Conservation (phyloP, 2,329 filamentous ascomycete species). For the Neophaeococcomyces aloes region DNA sequence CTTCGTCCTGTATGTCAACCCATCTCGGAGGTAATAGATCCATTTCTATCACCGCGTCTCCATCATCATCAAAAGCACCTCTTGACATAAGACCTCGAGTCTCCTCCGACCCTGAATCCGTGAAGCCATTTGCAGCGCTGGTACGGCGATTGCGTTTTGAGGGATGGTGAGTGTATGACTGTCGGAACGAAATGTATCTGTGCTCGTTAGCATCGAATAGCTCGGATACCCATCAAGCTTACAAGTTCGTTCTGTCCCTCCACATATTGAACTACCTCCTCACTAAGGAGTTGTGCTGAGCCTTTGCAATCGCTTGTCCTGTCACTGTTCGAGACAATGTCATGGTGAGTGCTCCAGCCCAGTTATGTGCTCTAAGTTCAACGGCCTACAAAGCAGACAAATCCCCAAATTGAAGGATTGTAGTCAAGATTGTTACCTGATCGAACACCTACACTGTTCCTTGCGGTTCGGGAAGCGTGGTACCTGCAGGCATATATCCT, state of each 20-base stretch:
- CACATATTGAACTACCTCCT: slow-evolving; percentile 64
- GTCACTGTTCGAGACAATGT: neutral
- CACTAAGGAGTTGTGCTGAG: neutral
- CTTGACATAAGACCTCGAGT: slow-evolving; percentile 75
- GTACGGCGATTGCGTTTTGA: slow-evolving; percentile 68
- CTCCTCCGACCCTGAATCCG: slow-evolving; percentile 54
- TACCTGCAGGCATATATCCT: too few relatives aligned
- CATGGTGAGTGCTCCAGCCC: neutral
- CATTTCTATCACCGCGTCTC: slow-evolving; percentile 96
- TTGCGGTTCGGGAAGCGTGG: too few relatives aligned
- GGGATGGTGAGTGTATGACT: slow-evolving; percentile 94
- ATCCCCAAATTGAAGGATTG: too few relatives aligned
- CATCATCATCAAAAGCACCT: slow-evolving; percentile 69
- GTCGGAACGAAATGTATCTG: slow-evolving; percentile 97
- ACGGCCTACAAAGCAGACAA: too few relatives aligned
- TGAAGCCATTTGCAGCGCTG: slow-evolving; percentile 48
- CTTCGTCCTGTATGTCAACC: slow-evolving; percentile 91
- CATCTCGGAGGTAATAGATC: slow-evolving; percentile 88
- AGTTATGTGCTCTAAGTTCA: neutral
- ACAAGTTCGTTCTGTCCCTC: slow-evolving; percentile 99
- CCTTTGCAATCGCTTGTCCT: neutral
- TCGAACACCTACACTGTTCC: too few relatives aligned
- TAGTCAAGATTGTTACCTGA: too few relatives aligned
- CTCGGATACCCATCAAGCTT: slow-evolving; percentile 28
- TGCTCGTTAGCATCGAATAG: slow-evolving; percentile 11